phyloP scores from a whole-genome alignment of 176 grass and related monocot genomes.

The Lolium multiflorum region DNA sequence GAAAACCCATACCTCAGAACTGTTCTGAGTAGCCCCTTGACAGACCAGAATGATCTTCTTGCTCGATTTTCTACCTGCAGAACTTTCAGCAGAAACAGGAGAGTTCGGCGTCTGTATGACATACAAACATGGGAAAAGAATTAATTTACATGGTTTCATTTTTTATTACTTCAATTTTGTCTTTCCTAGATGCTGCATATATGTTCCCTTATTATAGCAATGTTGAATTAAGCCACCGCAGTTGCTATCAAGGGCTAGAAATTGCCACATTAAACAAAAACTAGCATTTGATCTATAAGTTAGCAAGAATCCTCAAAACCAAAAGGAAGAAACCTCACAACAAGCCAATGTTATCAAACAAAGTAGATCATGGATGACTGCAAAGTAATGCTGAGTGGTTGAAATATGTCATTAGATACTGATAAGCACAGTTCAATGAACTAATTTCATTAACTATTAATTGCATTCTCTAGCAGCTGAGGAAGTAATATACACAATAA shows the following conservation, averaged over 20 bases:
- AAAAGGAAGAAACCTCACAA: slow-evolving; percentile 1
- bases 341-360: background rate
- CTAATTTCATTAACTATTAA: background rate
- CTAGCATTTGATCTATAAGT: background rate
- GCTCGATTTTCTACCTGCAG: slow-evolving; percentile 72
- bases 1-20: slow-evolving; percentile 55
- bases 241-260: background rate
- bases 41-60: slow-evolving; percentile 83
- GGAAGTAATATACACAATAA: background rate
- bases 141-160: slow-evolving; percentile 16
- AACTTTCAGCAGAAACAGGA: slow-evolving; percentile 63
- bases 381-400: background rate
- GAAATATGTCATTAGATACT: background rate
- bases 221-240: background rate
- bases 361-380: background rate
- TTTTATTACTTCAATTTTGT: background rate
- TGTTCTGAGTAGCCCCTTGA: slow-evolving; percentile 77
- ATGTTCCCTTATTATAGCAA: background rate
- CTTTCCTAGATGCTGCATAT: background rate
- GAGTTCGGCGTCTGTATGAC: slow-evolving; percentile 77
- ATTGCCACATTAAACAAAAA: background rate
- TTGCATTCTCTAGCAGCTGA: background rate
- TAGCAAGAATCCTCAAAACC: background rate
- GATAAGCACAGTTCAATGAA: background rate
- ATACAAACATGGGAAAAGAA: slow-evolving; percentile 33